Base-by-base conservation (phyloP, 192 early-diverging fungal genomes). In the Podila clonocystis region DNA sequence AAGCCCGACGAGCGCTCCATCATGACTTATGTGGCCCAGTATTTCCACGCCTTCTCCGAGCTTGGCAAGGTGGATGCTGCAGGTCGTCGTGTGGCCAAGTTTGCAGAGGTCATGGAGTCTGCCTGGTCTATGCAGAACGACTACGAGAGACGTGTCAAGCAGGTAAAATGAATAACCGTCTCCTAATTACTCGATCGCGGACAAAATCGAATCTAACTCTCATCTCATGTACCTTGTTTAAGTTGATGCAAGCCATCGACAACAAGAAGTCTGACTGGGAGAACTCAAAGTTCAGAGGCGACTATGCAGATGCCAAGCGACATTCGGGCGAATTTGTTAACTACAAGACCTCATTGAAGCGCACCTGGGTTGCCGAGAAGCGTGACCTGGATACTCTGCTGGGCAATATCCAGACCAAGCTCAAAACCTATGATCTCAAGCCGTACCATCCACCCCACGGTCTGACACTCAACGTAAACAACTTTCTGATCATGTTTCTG, bases 21-120 rank as follows among this genome's bases (percentile, higher is more conserved):
- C 20, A 99, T 98, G 95, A 98, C 97, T 34, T 99, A 99, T 65
- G 95, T 98, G 22, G 97, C 97, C 15, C 94, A 97, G 84, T 99
- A 98, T 79, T 99, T 97, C 89, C 97, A 99, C 73, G 97, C 97
- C 9, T 98, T 99, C 64, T 96, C 96, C 20, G 90, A 91, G 36
- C 85, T 96, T 20, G 93, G 94, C 61, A 95, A 93, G 74, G 90
- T 95, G 9, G 97, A 95, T 70, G 91, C 91, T 29, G 97, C 97
- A 12, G 96, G 95, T 24, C 87, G 97, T 60, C 94, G 97, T 49
- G 90, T 99, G 41, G 94, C 93, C n/a, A 95, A 97, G 80, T 93
- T 99, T 69, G 93, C 92, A 34, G 92, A 96, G 69, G 90, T 96
- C 15, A 90, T 98, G 89, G 91, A 91, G 63, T 93, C 94, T 8